Evolutionary conservation across 352 stramenopile genomes (phyloP).

Genomic region (Globisporangium mamillatum): DNA sequence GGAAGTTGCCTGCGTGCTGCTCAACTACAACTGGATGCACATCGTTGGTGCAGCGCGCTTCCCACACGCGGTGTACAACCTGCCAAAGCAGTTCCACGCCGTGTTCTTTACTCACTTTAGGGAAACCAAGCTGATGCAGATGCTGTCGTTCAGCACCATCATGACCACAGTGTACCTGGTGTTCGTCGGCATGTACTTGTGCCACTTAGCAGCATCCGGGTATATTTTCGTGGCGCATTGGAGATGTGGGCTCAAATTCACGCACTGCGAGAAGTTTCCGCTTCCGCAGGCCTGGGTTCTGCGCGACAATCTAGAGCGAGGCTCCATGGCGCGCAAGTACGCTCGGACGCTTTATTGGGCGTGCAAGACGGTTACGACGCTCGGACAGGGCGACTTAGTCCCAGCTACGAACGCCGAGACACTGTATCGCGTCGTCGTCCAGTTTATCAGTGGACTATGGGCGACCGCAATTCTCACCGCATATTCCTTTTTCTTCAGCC

Average conservation of each 20-base stretch:
- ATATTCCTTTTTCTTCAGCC: constrained; percentile 71
- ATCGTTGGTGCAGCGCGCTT: constrained; percentile 32
- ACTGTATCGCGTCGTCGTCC: constrained; percentile 53
- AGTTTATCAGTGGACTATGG: constrained; percentile 63
- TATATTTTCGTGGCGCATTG: constrained; percentile 65
- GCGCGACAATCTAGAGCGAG: constrained; percentile 51
- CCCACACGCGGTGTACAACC: constrained; percentile 18
- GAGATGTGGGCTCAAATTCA: constrained; percentile 38
- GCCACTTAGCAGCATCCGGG: constrained; percentile 45
- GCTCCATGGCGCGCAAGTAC: constrained; percentile 44
- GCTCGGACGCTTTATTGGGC: constrained; percentile 64
- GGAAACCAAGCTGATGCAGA: constrained; percentile 22
- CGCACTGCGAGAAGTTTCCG: constrained; percentile 25
- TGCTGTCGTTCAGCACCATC: constrained; percentile 48
- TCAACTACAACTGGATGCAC: constrained; percentile 48
- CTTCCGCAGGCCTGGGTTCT: constrained; percentile 54
- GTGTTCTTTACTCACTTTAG: constrained; percentile 24
- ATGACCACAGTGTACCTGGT: constrained; percentile 43
- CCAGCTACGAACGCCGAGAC: constrained; percentile 56
- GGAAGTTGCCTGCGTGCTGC: constrained; percentile 26
- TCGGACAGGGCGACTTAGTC: constrained; percentile 67
- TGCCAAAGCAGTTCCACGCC: constrained; percentile 20
- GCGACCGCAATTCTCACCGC: constrained; percentile 65
- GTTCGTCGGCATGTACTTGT: constrained; percentile 48
- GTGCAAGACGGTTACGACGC: constrained; percentile 66